A percentile compares a stretch with the other conserved stretches of the same genome.
Conservation (phyloP, 1,284 basidiomycete species). For the Ceratobasidium sp. region DNA sequence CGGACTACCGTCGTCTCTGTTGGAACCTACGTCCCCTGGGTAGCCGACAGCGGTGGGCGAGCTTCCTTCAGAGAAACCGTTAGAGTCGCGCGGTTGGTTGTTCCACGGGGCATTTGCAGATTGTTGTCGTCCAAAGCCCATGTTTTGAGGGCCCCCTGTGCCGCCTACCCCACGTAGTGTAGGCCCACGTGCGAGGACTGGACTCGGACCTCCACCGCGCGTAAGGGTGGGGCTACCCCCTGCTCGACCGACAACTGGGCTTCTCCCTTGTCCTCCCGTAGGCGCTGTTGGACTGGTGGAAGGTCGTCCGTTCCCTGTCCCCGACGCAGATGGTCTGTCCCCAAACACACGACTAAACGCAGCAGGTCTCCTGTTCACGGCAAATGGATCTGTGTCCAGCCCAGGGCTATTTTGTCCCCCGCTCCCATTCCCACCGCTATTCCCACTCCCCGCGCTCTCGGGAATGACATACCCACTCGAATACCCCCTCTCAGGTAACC, state of each 20-base stretch:
- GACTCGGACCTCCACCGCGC: slow-evolving; percentile 3
- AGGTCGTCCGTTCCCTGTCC: slow-evolving; percentile 13
- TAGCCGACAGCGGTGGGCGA: slow-evolving; percentile 31
- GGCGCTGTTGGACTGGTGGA: neutral
- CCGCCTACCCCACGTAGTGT: neutral
- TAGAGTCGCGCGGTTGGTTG: slow-evolving; percentile 13
- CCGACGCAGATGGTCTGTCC: slow-evolving; percentile 7
- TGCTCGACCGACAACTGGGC: neutral
- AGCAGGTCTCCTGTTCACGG: slow-evolving; percentile 22
- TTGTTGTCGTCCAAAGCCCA: slow-evolving; percentile 40
- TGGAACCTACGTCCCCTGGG: slow-evolving; percentile 26
- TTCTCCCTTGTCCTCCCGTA: neutral
- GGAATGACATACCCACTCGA: slow-evolving; percentile 22
- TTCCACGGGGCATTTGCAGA: neutral
- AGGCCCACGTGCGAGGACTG: neutral
- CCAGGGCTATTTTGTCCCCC: slow-evolving; percentile 15
- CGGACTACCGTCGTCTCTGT: slow-evolving; percentile 25
- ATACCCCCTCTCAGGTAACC: slow-evolving; percentile 24
- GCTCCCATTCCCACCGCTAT: slow-evolving; percentile 1
- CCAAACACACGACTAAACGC: slow-evolving; percentile 39
- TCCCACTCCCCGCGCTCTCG: slow-evolving; percentile 3
- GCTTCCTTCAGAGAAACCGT: slow-evolving; percentile 16
- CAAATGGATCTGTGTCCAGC: slow-evolving; percentile 31
- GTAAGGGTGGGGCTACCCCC: slow-evolving; percentile 7
- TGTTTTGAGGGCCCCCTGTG: slow-evolving; percentile 16